phyloP scores from a whole-genome alignment of 2,329 filamentous ascomycete species.

The Claviceps sorghi region DNA sequence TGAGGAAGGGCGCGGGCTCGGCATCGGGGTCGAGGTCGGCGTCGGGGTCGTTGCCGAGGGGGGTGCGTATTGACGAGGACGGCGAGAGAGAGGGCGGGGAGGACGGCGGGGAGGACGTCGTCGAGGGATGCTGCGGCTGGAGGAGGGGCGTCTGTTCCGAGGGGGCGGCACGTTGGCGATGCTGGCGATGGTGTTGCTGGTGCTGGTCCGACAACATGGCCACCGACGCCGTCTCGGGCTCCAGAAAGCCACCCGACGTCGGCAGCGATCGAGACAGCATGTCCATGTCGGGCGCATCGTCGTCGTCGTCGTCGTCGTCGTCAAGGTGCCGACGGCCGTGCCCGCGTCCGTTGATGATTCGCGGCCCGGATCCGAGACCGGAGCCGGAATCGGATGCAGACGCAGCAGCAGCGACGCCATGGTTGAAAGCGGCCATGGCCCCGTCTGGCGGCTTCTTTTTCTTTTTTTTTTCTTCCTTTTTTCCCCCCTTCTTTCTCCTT shows the following conservation, averaged over 20 bases:
- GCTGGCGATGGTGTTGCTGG: not conserved
- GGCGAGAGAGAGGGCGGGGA: constrained; percentile 1
- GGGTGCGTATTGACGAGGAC: constrained; percentile 5
- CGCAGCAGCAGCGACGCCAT: not conserved
- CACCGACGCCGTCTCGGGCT: constrained; percentile 26
- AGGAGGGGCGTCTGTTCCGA: constrained; percentile 16
- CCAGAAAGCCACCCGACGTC: constrained; percentile 22
- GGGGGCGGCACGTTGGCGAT: not conserved
- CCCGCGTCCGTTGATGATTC: not conserved
- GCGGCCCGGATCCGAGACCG: not conserved
- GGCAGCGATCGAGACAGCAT: constrained; percentile 25
- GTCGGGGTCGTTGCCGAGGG: not conserved
- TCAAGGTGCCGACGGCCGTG: too few species aligned
- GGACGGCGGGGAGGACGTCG: constrained; percentile 2
- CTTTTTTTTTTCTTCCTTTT: not conserved
- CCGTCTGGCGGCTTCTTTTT: not conserved
- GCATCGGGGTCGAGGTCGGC: not conserved
- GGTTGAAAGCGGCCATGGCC: not conserved
- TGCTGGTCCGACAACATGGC: constrained; percentile 20
- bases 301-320: not conserved
- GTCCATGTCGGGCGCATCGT: constrained; percentile 6
- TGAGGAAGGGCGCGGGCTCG: constrained; percentile 22
- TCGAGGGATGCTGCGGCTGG: too few species aligned
- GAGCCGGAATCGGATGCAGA: too few species aligned
- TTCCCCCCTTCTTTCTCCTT: too few species aligned